Evolutionary conservation across 768 basidiomycete genomes (phyloP).

Genomic region (Steccherinum ochraceum): DNA sequence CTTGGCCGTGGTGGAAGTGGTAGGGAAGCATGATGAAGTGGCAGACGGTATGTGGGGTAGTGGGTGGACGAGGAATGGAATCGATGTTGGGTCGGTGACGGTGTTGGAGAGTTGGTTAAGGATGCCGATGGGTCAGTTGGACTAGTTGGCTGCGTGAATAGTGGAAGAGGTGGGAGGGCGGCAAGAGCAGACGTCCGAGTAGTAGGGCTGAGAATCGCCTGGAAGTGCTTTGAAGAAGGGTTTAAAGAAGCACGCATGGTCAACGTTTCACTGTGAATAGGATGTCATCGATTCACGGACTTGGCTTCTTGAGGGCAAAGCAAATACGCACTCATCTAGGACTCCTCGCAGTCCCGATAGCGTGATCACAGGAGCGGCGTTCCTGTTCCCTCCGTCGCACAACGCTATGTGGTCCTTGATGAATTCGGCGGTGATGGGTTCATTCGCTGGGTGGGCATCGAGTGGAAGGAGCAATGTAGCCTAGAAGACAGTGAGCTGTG

Average conservation of each 20-base stretch:
- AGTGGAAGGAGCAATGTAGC: conserved; percentile 76
- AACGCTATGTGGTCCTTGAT: conserved; percentile 80
- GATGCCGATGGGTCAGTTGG: conserved; percentile 4
- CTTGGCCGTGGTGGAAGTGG: conserved; percentile 25
- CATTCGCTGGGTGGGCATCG: conserved; percentile 45
- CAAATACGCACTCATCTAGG: conserved; percentile 48
- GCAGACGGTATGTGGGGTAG: conserved; percentile 19
- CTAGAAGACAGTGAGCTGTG: conserved; percentile 30
- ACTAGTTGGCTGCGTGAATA: conserved; percentile 25
- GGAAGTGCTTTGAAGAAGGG: conserved; percentile 34
- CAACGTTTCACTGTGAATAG: conserved; percentile 25
- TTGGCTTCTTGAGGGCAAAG: neutral
- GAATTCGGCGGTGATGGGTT: conserved; percentile 64
- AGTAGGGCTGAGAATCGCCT: conserved; percentile 29
- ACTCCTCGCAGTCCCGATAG: conserved; percentile 79
- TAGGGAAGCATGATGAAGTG: conserved; percentile 17
- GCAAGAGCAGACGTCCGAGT: conserved; percentile 32
- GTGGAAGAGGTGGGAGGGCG: conserved; percentile 51
- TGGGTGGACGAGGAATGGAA: conserved; percentile 5
- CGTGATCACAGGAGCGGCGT: conserved; percentile 56
- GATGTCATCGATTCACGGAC: conserved; percentile 4
- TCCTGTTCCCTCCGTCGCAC: conserved; percentile 43
- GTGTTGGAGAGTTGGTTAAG: conserved; percentile 4
- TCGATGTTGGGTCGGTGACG: conserved; percentile 4
- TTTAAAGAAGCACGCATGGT: conserved; percentile 40